Evolutionary conservation across 345 rosid genomes (phyloP).

Genomic region (Limnanthes douglasii): DNA sequence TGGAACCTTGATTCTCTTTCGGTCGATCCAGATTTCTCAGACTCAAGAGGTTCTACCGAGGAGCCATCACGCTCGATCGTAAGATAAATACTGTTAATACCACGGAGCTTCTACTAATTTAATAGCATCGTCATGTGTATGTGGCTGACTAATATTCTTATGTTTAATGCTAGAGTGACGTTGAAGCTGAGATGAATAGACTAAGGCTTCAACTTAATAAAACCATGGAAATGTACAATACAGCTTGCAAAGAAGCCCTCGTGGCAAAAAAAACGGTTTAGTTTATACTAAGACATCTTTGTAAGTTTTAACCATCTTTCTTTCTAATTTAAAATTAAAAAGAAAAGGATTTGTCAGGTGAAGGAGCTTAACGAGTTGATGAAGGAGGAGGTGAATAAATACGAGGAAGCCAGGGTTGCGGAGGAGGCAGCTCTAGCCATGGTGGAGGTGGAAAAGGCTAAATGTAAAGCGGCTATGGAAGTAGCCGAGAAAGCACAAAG

Average conservation of each 20-base stretch:
- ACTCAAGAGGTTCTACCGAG: too few relatives aligned
- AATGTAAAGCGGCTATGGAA: constrained; percentile 67
- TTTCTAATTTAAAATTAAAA: too few relatives aligned
- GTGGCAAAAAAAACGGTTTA: constrained; percentile 61
- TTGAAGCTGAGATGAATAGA: constrained; percentile 84
- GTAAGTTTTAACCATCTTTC: neutral
- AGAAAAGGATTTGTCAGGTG: constrained; percentile 49
- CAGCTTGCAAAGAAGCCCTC: constrained; percentile 87
- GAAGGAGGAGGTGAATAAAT: constrained; percentile 46
- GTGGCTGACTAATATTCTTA: too few relatives aligned
- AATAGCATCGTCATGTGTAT: too few relatives aligned
- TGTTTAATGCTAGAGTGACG: constrained; percentile 34
- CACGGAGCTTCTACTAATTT: too few relatives aligned
- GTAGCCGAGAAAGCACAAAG: constrained; percentile 70
- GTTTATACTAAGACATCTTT: neutral
- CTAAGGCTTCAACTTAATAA: constrained; percentile 74
- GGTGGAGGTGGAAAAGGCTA: constrained; percentile 78
- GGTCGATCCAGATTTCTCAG: too few relatives aligned
- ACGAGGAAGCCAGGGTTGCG: constrained; percentile 55
- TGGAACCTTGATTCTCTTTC: too few relatives aligned
- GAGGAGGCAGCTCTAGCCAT: constrained; percentile 74
- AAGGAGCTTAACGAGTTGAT: constrained; percentile 56
- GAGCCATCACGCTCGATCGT: too few relatives aligned
- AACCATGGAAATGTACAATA: constrained; percentile 83
- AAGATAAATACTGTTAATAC: too few relatives aligned